A percentile compares a stretch with the other conserved stretches of the same genome.
These are phyloP conservation scores for Paragyromitra xinjiangensis DNA, from an alignment of 495 filamentous ascomycete species.

Conservation along the genomic window DNA sequence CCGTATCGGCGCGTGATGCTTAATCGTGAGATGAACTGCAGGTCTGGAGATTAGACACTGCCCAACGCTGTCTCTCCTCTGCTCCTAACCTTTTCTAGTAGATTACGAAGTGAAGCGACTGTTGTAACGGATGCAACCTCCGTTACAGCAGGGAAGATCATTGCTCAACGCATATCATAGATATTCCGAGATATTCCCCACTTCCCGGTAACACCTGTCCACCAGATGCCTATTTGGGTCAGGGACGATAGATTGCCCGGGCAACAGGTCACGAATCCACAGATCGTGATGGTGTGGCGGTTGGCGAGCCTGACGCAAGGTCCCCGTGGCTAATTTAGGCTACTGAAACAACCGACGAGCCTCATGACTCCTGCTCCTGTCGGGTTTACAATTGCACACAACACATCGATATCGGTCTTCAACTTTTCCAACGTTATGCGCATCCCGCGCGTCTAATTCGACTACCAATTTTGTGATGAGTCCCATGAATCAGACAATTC, in stretches of 20 bases:
- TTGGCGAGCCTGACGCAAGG: constrained; percentile 34
- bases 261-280: constrained; percentile 14
- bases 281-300: constrained; percentile 21
- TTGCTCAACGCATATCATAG: constrained; percentile 22
- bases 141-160: constrained; percentile 16
- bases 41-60: neutral
- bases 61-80: neutral
- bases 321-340: constrained; percentile 46
- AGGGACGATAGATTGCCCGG: constrained; percentile 35
- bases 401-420: constrained; percentile 25
- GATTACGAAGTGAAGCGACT: neutral
- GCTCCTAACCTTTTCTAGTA: neutral
- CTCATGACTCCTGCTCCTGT: constrained; percentile 16
- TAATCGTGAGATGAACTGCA: constrained; percentile 10
- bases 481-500: neutral
- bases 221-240: constrained; percentile 25
- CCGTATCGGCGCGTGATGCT: neutral
- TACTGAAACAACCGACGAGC: constrained; percentile 39
- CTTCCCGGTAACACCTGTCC: constrained; percentile 22
- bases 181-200: constrained; percentile 19
- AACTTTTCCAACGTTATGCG: constrained; percentile 16
- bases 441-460: constrained; percentile 38
- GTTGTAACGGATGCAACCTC: constrained; percentile 22
- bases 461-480: constrained; percentile 10
- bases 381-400: constrained; percentile 20